phyloP scores from a whole-genome alignment of 176 grass and related monocot genomes.

The Oryza glumipatula region DNA sequence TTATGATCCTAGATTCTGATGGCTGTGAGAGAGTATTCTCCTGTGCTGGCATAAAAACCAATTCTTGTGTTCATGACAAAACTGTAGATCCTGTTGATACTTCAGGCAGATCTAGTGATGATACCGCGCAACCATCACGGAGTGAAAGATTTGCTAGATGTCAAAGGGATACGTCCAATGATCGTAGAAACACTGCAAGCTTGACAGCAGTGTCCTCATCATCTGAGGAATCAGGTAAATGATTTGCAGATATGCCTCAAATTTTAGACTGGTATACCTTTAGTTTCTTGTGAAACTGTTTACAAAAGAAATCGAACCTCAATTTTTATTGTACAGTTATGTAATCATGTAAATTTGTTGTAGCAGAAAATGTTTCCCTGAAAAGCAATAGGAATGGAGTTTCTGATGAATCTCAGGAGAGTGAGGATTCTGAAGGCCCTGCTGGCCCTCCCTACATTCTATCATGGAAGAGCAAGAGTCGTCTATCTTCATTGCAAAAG shows the following conservation, averaged over 20 bases:
- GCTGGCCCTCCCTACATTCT: not conserved
- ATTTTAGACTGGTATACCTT: not conserved
- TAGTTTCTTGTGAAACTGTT: not conserved
- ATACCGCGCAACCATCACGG: not conserved
- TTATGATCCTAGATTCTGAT: constrained; percentile 41
- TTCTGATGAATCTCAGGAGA: not conserved
- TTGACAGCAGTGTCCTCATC: not conserved
- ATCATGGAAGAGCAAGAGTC: not conserved
- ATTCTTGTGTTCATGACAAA: not conserved
- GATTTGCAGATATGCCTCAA: not conserved
- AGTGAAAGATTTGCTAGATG: not conserved
- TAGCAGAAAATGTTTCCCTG: not conserved
- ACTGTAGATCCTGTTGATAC: not conserved
- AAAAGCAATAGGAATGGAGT: not conserved
- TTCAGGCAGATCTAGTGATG: constrained; percentile 1
- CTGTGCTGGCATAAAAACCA: constrained; percentile 29
- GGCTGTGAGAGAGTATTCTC: constrained; percentile 41
- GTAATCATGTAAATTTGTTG: not conserved
- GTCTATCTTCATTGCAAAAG: constrained; percentile 35
- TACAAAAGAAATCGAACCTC: not conserved
- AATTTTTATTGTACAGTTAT: too few relatives aligned
- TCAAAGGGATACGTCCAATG: not conserved
- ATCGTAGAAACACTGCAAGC: not conserved
- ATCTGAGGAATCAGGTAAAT: constrained; percentile 46
- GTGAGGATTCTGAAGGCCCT: not conserved